These are phyloP conservation scores for Vinca minor DNA, from an alignment of 257 asterid genomes.

Conservation along the genomic window DNA sequence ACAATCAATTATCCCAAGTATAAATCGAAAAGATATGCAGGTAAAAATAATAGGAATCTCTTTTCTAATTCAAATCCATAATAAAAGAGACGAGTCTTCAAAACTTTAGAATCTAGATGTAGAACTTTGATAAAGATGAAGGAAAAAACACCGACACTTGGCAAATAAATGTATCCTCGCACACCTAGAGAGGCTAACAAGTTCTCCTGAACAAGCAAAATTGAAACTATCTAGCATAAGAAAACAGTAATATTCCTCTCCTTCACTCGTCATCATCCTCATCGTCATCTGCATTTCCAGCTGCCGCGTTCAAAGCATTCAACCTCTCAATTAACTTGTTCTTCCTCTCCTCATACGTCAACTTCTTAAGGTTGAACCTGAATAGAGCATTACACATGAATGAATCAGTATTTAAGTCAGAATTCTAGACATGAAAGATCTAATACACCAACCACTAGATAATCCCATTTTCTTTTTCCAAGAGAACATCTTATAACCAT, in stretches of 20 bases:
- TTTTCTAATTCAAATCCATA: neutral
- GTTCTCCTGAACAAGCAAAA: neutral
- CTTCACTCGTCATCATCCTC: slow-evolving; percentile 36
- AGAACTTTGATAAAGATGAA: too few relatives aligned
- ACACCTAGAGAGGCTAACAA: neutral
- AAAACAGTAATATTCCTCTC: neutral
- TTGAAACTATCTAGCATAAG: neutral
- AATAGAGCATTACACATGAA: neutral
- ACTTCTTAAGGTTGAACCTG: slow-evolving; percentile 66
- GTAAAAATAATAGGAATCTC: neutral
- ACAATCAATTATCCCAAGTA: too few relatives aligned
- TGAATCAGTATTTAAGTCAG: neutral
- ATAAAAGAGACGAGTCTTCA: neutral
- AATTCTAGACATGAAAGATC: too few relatives aligned
- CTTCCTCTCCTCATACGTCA: slow-evolving; percentile 66
- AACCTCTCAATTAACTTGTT: slow-evolving; percentile 56
- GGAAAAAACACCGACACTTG: too few relatives aligned
- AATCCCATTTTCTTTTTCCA: too few relatives aligned
- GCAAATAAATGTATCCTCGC: neutral
- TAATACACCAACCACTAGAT: neutral
- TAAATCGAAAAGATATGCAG: too few relatives aligned
- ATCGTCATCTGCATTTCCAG: too few relatives aligned
- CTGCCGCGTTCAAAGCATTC: slow-evolving; percentile 59
- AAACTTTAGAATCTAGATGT: too few relatives aligned
- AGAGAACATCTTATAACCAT: too few relatives aligned